phyloP scores from a whole-genome alignment of 1,139 yeast genomes.

The Taphrina pruni region DNA sequence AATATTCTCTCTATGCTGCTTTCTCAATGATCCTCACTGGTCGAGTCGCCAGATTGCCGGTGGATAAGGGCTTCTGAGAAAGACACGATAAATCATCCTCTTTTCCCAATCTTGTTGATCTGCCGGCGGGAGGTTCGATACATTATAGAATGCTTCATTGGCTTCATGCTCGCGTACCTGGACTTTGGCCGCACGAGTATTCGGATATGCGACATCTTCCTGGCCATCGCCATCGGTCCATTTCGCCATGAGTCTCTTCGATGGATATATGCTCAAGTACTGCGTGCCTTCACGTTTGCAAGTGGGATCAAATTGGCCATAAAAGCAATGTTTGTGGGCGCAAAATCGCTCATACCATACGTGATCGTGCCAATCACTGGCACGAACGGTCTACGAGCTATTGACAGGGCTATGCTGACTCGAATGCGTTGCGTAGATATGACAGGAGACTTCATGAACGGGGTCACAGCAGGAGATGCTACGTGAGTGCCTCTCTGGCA shows the following conservation, averaged over 20 bases:
- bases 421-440: too few relatives aligned
- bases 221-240: background rate
- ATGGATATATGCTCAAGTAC: too few relatives aligned
- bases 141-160: constrained; percentile 21
- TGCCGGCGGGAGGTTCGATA: constrained; percentile 15
- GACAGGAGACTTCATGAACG: too few relatives aligned
- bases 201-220: background rate
- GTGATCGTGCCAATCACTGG: too few relatives aligned
- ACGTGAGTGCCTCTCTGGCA: too few relatives aligned
- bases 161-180: background rate
- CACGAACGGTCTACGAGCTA: too few relatives aligned
- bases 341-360: too few relatives aligned
- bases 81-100: constrained; percentile 36
- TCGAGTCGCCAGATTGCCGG: constrained; percentile 27
- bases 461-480: too few relatives aligned
- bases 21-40: background rate
- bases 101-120: constrained; percentile 31
- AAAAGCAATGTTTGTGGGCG: too few relatives aligned
- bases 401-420: too few relatives aligned
- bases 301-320: too few relatives aligned
- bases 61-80: constrained; percentile 28
- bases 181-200: background rate
- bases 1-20: background rate
- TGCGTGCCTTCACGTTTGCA: too few relatives aligned
- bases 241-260: background rate